Base-by-base conservation (phyloP, 2,329 filamentous ascomycete genomes). In the Xylariaceae sp. region DNA sequence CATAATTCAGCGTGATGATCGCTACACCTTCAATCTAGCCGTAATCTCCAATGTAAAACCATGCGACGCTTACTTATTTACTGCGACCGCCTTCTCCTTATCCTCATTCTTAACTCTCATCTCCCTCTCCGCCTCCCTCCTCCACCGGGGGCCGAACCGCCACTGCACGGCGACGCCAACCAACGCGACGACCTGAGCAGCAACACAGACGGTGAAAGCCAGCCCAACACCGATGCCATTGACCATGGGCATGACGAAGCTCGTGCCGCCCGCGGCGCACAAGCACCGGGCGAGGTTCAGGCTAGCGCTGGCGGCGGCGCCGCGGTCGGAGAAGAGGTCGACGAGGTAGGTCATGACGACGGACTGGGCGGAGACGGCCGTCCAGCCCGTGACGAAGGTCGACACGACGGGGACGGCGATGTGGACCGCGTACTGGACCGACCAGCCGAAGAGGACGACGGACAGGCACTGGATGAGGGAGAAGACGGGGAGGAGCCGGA, bases 211-310 rank as follows among this genome's bases (percentile, higher is more conserved):
- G 0, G 79, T 80, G 54, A 81, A 82, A 0, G 77, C 73, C 57
- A 70, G 68, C 0, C 80, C 80, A 44, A 77, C 74, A 0, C 77
- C 79, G 43, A 81, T 72, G 1, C 65, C 69, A 49, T 77, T 70
- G 6, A 82, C 74, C 68, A 84, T 72, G 0, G 80, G 79, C 68
- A 80, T 77, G 2, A 82, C 71, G 10, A 78, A 75, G 19, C 76
- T 79, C 0, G 80, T 82, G 0, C 78, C 79, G 0, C 75, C 80
- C 0, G 81, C 82, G 0, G 77, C 81, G 29, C 81, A 73, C 2
- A 83, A 60, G 57, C 81, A 85, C 40, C 81, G 67, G 0, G 78
- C 77, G 2, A 85, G 71, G 58, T 84, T 85, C 20, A 83, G 63
- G 44, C 77, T 79, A 0, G 82, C 82, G 44, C 74, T 82, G 0